These are phyloP conservation scores for Syncephalastrum racemosum DNA, from an alignment of 371 early-diverging fungal genomes.

Conservation along the genomic window DNA sequence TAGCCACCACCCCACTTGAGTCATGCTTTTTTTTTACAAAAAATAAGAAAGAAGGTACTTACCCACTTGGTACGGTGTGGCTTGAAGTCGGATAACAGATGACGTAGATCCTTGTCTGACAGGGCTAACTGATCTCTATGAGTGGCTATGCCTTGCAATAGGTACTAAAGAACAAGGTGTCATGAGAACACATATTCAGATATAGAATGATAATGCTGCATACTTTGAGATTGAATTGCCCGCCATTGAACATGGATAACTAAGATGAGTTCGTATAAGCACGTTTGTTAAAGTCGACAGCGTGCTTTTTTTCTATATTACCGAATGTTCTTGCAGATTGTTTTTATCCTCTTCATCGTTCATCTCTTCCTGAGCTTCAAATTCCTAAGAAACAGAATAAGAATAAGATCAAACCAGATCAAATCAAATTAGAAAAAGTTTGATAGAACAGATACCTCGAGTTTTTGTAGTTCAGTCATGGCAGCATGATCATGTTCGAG, in stretches of 20 bases:
- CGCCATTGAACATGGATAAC: slow-evolving; percentile 49
- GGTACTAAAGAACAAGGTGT: slow-evolving; percentile 39
- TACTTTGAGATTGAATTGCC: slow-evolving; percentile 62
- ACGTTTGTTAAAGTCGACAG: neutral
- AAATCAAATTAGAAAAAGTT: neutral
- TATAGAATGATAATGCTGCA: neutral
- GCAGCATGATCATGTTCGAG: slow-evolving; percentile 76
- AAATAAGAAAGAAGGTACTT: slow-evolving; percentile 5
- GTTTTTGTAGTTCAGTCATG: slow-evolving; percentile 64
- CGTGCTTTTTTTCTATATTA: slow-evolving; percentile 5
- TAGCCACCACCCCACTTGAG: neutral
- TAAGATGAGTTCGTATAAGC: slow-evolving; percentile 7
- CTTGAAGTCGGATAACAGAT: slow-evolving; percentile 79
- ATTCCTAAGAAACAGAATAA: slow-evolving; percentile 24
- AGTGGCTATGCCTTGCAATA: slow-evolving; percentile 78
- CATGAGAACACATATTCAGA: neutral
- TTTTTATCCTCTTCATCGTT: slow-evolving; percentile 55
- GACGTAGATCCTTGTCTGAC: slow-evolving; percentile 73
- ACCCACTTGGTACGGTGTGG: slow-evolving; percentile 91
- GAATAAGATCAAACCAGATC: neutral
- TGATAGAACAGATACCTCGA: slow-evolving; percentile 31
- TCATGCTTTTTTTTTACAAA: neutral
- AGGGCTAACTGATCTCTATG: slow-evolving; percentile 64
- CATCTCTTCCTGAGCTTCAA: slow-evolving; percentile 53
- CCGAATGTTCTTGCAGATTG: slow-evolving; percentile 25